Evolutionary conservation across 2,329 filamentous ascomycete species (phyloP), one percentile per base, ranked within the genome.

Genomic region (Monosporascus ibericus): DNA sequence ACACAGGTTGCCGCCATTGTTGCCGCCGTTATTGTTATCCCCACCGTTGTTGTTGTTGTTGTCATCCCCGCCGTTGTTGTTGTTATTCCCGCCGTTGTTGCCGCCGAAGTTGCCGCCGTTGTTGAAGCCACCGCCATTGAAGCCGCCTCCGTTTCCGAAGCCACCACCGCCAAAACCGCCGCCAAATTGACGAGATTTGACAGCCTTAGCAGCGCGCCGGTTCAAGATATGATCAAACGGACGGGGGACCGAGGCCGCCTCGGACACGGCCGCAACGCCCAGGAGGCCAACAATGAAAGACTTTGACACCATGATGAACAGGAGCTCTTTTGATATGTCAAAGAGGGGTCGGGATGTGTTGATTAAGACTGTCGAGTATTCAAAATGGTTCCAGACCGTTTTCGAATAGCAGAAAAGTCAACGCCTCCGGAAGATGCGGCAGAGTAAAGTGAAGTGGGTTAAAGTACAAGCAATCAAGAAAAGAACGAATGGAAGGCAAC

Each of bases 341-440:
- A 34, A 34, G 30, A 14, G 30, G 30, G 30, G 5, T 14, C 30
- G 5, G 30, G 30, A 3, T 14, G 9, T 34, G 30, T 14, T 34
- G 11, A 34, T 34, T 62, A 63, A 64, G 59, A 59, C 59, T 58
- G 63, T 58, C 55, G 56, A 58, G 55, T 56, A 63, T 59, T 61
- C 62, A 63, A 70, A 68, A 65, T 71, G 75, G 77, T 79, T 70
- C 76, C 77, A 78, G 76, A 79, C 77, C 75, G 70, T 64, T 65
- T 64, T 62, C 61, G 64, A 68, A 66, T 63, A 65, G 59, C 64
- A 65, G 65, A 70, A 73, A 74, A 67, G 71, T 74, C 22, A 15
- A 5, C 22, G 24, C 30, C 22, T 46, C 30, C 30, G 30, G 2
- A 14, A 11, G 30, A 11, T 14, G 70, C 67, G 72, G 66, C 75